phyloP scores from a whole-genome alignment of 2,329 filamentous ascomycete species.

The Cryphonectria japonica region DNA sequence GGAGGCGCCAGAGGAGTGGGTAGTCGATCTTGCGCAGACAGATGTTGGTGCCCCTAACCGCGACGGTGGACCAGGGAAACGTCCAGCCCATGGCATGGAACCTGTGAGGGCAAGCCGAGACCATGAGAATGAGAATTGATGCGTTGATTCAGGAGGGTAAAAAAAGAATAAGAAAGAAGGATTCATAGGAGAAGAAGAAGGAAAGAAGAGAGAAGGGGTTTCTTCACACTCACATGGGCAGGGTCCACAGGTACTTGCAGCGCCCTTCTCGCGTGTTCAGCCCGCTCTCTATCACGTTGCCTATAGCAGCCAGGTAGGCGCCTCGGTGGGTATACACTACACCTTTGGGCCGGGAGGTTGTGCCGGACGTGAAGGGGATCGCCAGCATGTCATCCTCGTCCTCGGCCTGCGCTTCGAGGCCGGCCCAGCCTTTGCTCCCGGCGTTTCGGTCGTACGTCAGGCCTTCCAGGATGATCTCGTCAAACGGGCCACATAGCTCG shows the following conservation, averaged over 20 bases:
- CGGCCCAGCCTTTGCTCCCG: constrained; percentile 75
- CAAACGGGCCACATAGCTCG: constrained; percentile 76
- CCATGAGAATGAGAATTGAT: background rate
- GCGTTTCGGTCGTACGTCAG: constrained; percentile 69
- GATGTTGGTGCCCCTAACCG: constrained; percentile 91
- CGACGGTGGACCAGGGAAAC: constrained; percentile 91
- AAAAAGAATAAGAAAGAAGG: too few species aligned
- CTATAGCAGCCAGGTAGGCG: constrained; percentile 73
- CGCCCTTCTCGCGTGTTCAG: constrained; percentile 72
- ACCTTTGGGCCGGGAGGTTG: constrained; percentile 88
- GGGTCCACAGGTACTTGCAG: constrained; percentile 86
- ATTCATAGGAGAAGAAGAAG: background rate
- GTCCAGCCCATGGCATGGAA: constrained; percentile 79
- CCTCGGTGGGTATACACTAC: constrained; percentile 91
- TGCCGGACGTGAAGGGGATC: constrained; percentile 92
- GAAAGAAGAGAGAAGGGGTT: background rate
- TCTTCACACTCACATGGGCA: constrained; percentile 77
- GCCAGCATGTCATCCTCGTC: constrained; percentile 84
- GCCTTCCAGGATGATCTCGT: constrained; percentile 82
- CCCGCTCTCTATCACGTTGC: constrained; percentile 85
- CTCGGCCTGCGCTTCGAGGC: constrained; percentile 68
- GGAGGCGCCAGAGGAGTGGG: constrained; percentile 83
- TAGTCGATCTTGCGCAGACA: constrained; percentile 96
- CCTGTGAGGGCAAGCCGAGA: constrained; percentile 37
- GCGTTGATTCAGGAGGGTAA: background rate